phyloP scores from a whole-genome alignment of 2,329 filamentous ascomycete genomes.

The Colletotrichum tofieldiae region DNA sequence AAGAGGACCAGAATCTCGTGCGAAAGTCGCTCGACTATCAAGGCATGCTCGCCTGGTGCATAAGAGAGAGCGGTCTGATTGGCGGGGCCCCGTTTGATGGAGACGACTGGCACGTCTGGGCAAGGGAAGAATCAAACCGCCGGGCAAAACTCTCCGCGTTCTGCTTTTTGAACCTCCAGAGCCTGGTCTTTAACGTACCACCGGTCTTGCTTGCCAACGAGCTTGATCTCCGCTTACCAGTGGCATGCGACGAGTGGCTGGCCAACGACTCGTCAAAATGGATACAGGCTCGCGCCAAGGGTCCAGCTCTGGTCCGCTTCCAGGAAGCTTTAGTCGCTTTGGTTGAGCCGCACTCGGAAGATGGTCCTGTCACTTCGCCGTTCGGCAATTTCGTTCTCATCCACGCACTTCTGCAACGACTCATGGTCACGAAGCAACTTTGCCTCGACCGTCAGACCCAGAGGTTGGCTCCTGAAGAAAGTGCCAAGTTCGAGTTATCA shows the following conservation, averaged over 20 bases:
- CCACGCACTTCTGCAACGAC: constrained; percentile 16
- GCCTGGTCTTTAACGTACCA: constrained; percentile 23
- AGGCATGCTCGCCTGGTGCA: constrained; percentile 19
- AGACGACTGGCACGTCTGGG: constrained; percentile 19
- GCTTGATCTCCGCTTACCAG: constrained; percentile 5
- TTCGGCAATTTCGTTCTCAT: constrained; percentile 24
- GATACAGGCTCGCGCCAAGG: not conserved
- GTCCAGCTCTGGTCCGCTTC: not conserved
- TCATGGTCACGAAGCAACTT: constrained; percentile 14
- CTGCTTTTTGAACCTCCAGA: constrained; percentile 31
- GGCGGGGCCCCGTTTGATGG: not conserved
- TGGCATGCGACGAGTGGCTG: constrained; percentile 12
- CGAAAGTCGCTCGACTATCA: constrained; percentile 22
- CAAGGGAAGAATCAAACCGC: constrained; percentile 5
- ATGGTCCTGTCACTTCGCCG: not conserved
- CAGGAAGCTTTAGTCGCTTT: constrained; percentile 10
- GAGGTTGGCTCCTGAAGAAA: not conserved
- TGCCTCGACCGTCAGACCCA: not conserved
- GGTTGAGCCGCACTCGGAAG: not conserved
- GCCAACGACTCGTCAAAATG: not conserved
- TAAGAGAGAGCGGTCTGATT: constrained; percentile 1
- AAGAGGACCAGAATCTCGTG: constrained; percentile 11
- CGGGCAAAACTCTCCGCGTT: constrained; percentile 21
- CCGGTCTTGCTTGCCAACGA: constrained; percentile 17
- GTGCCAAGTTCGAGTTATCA: constrained; percentile 7